These are phyloP conservation scores for Alnus glutinosa DNA, from an alignment of 306 rosid species.

Conservation along the genomic window DNA sequence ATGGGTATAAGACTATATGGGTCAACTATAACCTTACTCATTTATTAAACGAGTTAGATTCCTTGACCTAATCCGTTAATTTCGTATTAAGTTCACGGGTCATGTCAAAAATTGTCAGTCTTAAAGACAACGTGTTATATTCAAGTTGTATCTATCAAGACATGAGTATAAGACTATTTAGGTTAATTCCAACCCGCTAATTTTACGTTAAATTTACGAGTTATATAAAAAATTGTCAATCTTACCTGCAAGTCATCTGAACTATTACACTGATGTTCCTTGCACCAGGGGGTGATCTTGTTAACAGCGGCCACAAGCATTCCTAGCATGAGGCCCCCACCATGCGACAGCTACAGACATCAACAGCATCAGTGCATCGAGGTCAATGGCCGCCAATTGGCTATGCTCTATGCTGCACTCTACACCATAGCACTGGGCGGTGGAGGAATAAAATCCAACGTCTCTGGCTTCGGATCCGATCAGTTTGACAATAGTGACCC, in stretches of 20 bases:
- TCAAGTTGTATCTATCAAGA: too few relatives aligned
- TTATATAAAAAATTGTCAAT: too few relatives aligned
- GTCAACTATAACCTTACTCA: too few relatives aligned
- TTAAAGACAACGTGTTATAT: too few relatives aligned
- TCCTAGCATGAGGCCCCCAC: slow-evolving; percentile 75
- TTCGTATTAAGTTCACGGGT: too few relatives aligned
- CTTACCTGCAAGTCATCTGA: background rate
- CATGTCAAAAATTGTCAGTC: too few relatives aligned
- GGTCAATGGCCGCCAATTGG: slow-evolving; percentile 60
- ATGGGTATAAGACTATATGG: too few relatives aligned
- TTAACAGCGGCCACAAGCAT: slow-evolving; percentile 72
- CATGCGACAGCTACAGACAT: slow-evolving; percentile 46
- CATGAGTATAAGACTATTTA: too few relatives aligned
- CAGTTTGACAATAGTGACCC: slow-evolving; percentile 70
- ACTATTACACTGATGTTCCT: slow-evolving; percentile 4
- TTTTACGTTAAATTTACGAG: too few relatives aligned
- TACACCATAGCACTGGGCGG: slow-evolving; percentile 76
- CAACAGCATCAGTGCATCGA: slow-evolving; percentile 63
- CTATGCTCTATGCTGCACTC: slow-evolving; percentile 69
- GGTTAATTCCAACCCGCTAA: too few relatives aligned
- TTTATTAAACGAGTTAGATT: too few relatives aligned
- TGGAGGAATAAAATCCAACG: slow-evolving; percentile 92
- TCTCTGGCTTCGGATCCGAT: slow-evolving; percentile 85
- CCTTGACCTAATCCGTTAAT: too few relatives aligned
- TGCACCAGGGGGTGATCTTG: slow-evolving; percentile 62